A percentile compares a stretch with the other conserved stretches of the same genome.
Conservation (phyloP, 768 basidiomycete genomes). For the Kwoniella bestiolae region DNA sequence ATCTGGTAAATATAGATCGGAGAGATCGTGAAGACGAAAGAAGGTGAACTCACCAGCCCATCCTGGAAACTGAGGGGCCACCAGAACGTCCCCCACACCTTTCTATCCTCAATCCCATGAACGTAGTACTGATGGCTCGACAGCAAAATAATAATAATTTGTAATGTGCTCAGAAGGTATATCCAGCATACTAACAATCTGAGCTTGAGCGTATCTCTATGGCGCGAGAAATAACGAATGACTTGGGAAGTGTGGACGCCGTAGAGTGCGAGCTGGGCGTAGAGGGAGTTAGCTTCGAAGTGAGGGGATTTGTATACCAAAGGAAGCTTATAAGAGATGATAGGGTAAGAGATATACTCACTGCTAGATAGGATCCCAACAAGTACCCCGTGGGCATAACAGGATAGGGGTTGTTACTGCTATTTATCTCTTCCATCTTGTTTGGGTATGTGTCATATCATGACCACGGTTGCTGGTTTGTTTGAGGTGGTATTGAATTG, state of each 20-base stretch:
- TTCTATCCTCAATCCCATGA: constrained; percentile 29
- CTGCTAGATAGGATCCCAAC: constrained; percentile 26
- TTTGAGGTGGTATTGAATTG: too few relatives aligned
- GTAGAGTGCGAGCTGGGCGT: constrained; percentile 38
- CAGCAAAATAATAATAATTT: constrained; percentile 46
- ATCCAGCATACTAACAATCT: constrained; percentile 43
- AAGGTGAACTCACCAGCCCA: constrained; percentile 49
- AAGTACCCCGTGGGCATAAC: constrained; percentile 25
- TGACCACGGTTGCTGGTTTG: too few relatives aligned
- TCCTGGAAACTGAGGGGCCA: constrained; percentile 51
- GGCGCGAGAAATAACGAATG: constrained; percentile 32
- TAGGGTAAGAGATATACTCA: neutral
- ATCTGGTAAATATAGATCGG: too few relatives aligned
- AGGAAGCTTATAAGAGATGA: too few relatives aligned
- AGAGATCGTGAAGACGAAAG: too few relatives aligned
- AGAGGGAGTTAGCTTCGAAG: too few relatives aligned
- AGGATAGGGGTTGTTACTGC: constrained; percentile 27
- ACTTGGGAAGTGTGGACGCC: constrained; percentile 47
- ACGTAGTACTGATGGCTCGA: constrained; percentile 46
- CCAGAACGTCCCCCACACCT: constrained; percentile 51
- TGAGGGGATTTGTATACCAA: too few relatives aligned
- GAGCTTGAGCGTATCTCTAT: constrained; percentile 18
- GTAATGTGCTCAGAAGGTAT: constrained; percentile 33
- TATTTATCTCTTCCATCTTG: constrained; percentile 13
- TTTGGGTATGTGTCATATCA: neutral